Evolutionary conservation across 1,284 basidiomycete species (phyloP).

Genomic region (Cutaneotrichosporon mucoides): DNA sequence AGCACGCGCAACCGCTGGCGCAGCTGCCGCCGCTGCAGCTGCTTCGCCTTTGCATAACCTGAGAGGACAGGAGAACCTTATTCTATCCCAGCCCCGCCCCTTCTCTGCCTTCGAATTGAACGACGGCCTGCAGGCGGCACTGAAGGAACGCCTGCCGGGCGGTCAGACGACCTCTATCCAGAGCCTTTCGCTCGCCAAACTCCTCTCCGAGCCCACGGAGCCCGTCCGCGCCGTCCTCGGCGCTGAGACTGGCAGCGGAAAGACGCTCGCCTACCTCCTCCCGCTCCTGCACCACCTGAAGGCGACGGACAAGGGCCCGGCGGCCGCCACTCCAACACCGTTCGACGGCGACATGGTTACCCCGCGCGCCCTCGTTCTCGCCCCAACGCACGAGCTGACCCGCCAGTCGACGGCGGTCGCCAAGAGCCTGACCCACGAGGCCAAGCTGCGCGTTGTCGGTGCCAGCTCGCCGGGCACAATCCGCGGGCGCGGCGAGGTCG

Average conservation of each 20-base stretch:
- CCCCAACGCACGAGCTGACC: slow-evolving; percentile 81
- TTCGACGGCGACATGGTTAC: slow-evolving; percentile 4
- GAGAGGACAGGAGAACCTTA: slow-evolving; percentile 6
- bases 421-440: slow-evolving; percentile 66
- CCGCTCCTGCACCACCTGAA: slow-evolving; percentile 76
- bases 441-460: slow-evolving; percentile 70
- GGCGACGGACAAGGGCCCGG: slow-evolving; percentile 37
- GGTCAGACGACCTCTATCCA: slow-evolving; percentile 64
- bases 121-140: slow-evolving; percentile 57
- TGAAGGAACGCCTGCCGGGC: slow-evolving; percentile 56
- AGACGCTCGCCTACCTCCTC: slow-evolving; percentile 82
- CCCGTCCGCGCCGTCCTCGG: slow-evolving; percentile 60
- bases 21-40: background rate
- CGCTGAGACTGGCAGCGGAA: slow-evolving; percentile 83
- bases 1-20: background rate
- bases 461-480: slow-evolving; percentile 52
- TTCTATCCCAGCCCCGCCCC: slow-evolving; percentile 15
- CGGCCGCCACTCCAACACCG: background rate
- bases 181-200: slow-evolving; percentile 60
- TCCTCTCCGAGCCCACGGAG: slow-evolving; percentile 47
- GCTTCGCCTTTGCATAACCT: background rate
- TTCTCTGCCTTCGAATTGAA: slow-evolving; percentile 51
- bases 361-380: slow-evolving; percentile 72
- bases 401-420: slow-evolving; percentile 70
- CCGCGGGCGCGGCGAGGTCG: slow-evolving; percentile 49